Conservation (phyloP, 2,329 filamentous ascomycete genomes). For the Ophiostoma ips region DNA sequence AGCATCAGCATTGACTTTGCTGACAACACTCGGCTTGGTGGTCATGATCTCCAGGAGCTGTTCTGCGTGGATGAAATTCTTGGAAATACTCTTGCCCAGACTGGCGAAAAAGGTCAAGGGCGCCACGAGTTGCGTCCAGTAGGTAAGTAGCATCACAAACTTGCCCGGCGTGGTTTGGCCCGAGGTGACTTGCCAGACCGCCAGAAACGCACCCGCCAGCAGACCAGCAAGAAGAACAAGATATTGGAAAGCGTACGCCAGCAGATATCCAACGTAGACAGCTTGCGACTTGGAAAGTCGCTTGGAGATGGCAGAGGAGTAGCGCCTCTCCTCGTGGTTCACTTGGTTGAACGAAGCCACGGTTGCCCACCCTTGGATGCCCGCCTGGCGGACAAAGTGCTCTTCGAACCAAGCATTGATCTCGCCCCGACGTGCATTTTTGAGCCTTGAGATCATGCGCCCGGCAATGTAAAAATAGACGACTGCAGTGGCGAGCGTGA, state of each 20-base stretch:
- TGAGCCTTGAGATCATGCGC: conserved; percentile 36
- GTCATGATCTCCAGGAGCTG: conserved; percentile 44
- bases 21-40: conserved; percentile 40
- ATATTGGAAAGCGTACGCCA: conserved; percentile 42
- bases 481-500: conserved; percentile 43
- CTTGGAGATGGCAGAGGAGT: conserved; percentile 34
- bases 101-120: conserved; percentile 56
- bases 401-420: conserved; percentile 41
- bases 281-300: conserved; percentile 24
- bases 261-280: conserved; percentile 30
- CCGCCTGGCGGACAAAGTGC: conserved; percentile 39
- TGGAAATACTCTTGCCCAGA: conserved; percentile 41
- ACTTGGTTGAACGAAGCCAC: conserved; percentile 47
- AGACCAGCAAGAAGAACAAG: conserved; percentile 56
- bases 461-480: conserved; percentile 42
- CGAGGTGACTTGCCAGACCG: conserved; percentile 52
- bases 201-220: conserved; percentile 46
- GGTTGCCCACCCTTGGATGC: conserved; percentile 45
- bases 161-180: conserved; percentile 47
- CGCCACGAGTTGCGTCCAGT: conserved; percentile 59
- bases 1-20: conserved; percentile 34
- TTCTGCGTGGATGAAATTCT: conserved; percentile 44
- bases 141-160: conserved; percentile 58
- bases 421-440: conserved; percentile 34
- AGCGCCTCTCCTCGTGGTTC: conserved; percentile 39